A percentile compares a stretch with the other conserved stretches of the same genome.
Evolutionary conservation across 805 yeast genomes (phyloP).

Genomic region (Teunomyces kruisii): DNA sequence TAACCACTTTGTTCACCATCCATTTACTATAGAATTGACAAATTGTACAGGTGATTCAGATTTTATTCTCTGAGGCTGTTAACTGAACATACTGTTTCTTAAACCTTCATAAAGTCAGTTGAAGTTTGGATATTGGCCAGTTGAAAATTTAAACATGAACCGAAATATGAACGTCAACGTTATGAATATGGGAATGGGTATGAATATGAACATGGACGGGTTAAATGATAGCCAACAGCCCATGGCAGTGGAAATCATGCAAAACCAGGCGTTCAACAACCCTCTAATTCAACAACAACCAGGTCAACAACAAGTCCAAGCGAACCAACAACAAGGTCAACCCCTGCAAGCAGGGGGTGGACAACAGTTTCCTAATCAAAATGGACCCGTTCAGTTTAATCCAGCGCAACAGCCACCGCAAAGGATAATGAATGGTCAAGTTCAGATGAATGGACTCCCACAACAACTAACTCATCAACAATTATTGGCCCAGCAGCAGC

Average conservation of each 20-base stretch:
- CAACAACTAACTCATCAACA: conserved; percentile 8
- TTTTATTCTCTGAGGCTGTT: background rate
- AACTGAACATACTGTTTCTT: background rate
- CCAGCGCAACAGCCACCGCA: conserved; percentile 6
- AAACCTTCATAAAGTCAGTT: background rate
- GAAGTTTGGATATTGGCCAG: conserved; percentile 3
- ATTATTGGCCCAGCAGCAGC: conserved; percentile 12
- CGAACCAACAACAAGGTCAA: conserved; percentile 2
- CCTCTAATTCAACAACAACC: conserved; percentile 10
- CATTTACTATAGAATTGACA: conserved; percentile 1
- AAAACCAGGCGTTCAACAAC: conserved; percentile 9
- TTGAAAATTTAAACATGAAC: conserved; percentile 6
- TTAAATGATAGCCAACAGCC: conserved; percentile 9
- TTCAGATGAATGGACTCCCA: conserved; percentile 8
- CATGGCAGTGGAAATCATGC: conserved; percentile 9
- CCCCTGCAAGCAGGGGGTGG: conserved; percentile 1
- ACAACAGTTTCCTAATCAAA: background rate
- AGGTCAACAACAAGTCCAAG: conserved; percentile 3
- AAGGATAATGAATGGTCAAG: conserved; percentile 6
- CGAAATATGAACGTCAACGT: conserved; percentile 10
- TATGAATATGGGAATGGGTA: conserved; percentile 11
- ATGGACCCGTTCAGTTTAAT: background rate
- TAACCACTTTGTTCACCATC: conserved; percentile 2
- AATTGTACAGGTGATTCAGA: background rate
- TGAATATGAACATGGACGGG: conserved; percentile 8